Percentiles rank a stretch among this genome's conserved stretches.
phyloP scores from a whole-genome alignment of 208 protist species.

The Leishmania lainsoni region DNA sequence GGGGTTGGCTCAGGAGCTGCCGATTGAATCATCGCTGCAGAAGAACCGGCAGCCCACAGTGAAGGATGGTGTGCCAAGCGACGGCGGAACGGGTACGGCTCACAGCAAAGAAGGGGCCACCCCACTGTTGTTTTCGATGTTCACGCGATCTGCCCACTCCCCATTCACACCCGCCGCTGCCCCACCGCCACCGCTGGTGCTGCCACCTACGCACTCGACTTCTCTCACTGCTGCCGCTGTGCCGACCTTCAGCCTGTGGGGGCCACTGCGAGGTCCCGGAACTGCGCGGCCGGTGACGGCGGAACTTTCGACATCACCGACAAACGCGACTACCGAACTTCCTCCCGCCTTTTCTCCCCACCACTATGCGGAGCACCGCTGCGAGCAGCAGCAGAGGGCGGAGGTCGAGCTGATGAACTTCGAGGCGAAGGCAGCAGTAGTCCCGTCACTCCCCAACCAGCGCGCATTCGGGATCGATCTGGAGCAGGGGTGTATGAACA shows the following conservation, averaged over 20 bases:
- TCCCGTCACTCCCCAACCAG: slow-evolving; percentile 38
- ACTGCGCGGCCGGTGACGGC: neutral
- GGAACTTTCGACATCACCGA: neutral
- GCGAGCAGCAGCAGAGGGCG: neutral
- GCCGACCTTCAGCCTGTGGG: neutral
- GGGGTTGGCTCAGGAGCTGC: neutral
- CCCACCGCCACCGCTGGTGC: neutral
- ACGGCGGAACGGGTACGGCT: neutral
- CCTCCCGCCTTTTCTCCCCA: neutral
- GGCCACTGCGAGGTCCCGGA: neutral
- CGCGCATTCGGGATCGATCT: slow-evolving; percentile 55
- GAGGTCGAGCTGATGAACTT: slow-evolving; percentile 15
- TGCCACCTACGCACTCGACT: neutral
- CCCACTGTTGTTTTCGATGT: neutral
- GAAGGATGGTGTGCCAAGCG: neutral
- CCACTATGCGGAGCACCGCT: neutral
- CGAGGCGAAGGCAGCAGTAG: slow-evolving; percentile 7
- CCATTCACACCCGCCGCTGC: neutral
- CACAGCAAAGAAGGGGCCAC: neutral
- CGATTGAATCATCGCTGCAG: neutral
- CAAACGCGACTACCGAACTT: neutral
- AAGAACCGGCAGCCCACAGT: neutral
- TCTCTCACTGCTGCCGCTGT: neutral
- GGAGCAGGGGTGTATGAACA: slow-evolving; percentile 36
- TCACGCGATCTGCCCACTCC: neutral